Evolutionary conservation across 305 asterid genomes (phyloP), one percentile per base, ranked within the genome.

Genomic region (Ajuga reptans): DNA sequence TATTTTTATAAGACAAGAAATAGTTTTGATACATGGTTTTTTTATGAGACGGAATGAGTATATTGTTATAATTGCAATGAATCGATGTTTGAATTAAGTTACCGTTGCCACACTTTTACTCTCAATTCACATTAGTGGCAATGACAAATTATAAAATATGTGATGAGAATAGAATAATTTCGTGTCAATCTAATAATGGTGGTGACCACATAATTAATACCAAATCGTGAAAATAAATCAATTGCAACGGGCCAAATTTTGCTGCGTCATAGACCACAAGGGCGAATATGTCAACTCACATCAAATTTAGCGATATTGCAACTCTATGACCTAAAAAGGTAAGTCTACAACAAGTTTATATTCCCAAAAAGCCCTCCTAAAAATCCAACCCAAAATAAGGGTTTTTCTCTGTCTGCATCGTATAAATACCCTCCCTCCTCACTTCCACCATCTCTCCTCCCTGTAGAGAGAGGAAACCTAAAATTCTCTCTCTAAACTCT

Each of bases 401-500:
- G 78, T 71, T 80, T 80, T 55, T 43, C 55, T 37, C 43, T 18
- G 50, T 36, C 21, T 49, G n/a, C 50, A 6, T 37, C 71, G 46
- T 36, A 24, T 58, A 58, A 49, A 67, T 51, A 69, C 9, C 24
- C 36, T 9, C n/a, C 69, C 50, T 46, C 66, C 46, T 8, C 61
- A 11, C 72, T 16, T 18, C 2, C 17, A 15, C 59, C 65, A 10
- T 49, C 75, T 34, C 69, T 70, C 73, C 69, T 80, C 77, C 80
- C 67, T 10, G 71, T 70, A 74, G 86, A 82, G 86, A 82, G 86
- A 77, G 87, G 84, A 80, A 74, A 46, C 71, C 64, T 60, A 39
- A n/a, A 49, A 71, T 62, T 79, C 84, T 75, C 82, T 77, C 80
- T 79, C 80, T 74, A 55, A 29, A 47, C 52, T 31, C 41, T 62